Evolutionary conservation across 1,139 yeast genomes (phyloP).

Genomic region (Yamadazyma friedrichii): DNA sequence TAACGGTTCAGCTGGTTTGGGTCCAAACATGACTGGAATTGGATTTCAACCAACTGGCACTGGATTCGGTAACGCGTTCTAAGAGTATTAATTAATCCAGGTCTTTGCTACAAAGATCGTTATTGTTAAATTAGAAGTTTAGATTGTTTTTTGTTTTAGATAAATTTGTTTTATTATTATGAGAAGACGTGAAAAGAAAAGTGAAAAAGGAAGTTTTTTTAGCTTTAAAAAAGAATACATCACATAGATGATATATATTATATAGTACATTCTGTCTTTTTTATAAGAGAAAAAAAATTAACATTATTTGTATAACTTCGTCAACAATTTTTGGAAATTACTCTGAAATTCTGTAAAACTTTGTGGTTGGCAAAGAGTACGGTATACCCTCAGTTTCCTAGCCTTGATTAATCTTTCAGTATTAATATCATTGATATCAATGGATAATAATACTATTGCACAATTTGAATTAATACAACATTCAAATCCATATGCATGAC

Average conservation of each 20-base stretch:
- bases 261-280: neutral
- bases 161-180: neutral
- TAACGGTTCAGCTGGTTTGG: slow-evolving; percentile 43
- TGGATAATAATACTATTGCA: neutral
- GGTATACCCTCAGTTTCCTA: too few relatives aligned
- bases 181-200: neutral
- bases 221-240: neutral
- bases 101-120: neutral
- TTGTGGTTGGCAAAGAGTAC: neutral
- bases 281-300: slow-evolving; percentile 1
- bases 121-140: neutral
- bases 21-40: slow-evolving; percentile 29
- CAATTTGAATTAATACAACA: neutral
- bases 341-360: neutral
- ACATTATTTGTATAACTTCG: slow-evolving; percentile 1
- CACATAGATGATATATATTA: neutral
- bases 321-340: neutral
- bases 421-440: neutral
- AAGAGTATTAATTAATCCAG: slow-evolving; percentile 1
- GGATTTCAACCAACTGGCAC: slow-evolving; percentile 68
- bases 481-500: too few relatives aligned
- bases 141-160: neutral
- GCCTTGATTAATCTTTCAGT: neutral
- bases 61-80: slow-evolving; percentile 62
- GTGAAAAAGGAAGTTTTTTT: too few relatives aligned